Evolutionary conservation across 2,329 filamentous ascomycete species (phyloP), one percentile per base, ranked within the genome.

Genomic region (Didymella exigua): DNA sequence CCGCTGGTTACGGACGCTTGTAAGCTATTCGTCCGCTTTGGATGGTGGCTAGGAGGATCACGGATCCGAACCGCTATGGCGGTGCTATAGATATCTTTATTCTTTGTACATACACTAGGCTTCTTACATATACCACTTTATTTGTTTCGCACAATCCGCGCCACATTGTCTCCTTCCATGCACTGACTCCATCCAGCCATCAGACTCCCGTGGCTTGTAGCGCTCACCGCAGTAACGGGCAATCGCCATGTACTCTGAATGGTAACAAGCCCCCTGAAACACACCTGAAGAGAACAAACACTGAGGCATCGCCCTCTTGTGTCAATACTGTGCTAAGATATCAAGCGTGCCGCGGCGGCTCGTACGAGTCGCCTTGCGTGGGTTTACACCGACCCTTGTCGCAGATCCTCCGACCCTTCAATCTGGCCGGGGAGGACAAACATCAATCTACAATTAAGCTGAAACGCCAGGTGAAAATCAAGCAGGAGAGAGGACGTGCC

Each of bases 1-100:
- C 53, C 27, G 65, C 65, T 59, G 65, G 65, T 33, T 68, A 64
- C 49, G 65, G 65, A 54, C 61, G 56, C 48, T 54, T 68, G 31
- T 68, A 66, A 62, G 45, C 45, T 44, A 29, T 23, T 41, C 49
- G 24, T 21, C 29, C 18, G 9, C 18, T 34, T 29, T 30, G 52
- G 18, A 42, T 27, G 30, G 11, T 47, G n/a, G 23, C 21, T 49
- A 24, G 34, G 21, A 26, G 34, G 41, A 31, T 24, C n/a, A 31
- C 7, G 24, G 24, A 30, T 37, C 23, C n/a, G 33, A 37, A 9
- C n/a, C 42, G 52, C 47, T 14, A 38, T 41, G n/a, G 36, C 36
- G 36, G 42, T 16, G 5, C 18, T 50, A 30, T 46, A 50, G 30
- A 50, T 47, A 46, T 11, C 29, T 45, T 50, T 29, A 34, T 31